Evolutionary conservation across 306 rosid species (phyloP).

Genomic region (Trifolium fragiferum): DNA sequence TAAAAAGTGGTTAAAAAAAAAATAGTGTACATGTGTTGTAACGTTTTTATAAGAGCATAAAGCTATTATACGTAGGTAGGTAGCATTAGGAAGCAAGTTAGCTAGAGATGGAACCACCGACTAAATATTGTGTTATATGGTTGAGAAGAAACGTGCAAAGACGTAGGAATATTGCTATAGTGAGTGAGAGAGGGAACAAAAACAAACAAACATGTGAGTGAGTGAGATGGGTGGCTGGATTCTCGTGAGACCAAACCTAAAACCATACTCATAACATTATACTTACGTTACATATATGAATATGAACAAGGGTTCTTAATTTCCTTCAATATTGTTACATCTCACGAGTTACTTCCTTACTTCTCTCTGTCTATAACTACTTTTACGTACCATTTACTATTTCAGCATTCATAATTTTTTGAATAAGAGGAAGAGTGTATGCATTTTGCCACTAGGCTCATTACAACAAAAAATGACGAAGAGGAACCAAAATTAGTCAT

Average conservation of each 20-base stretch:
- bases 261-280: constrained; percentile 22
- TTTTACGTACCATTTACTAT: constrained; percentile 20
- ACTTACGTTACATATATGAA: constrained; percentile 29
- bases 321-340: constrained; percentile 38
- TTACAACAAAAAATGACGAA: too few species aligned
- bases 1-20: too few species aligned
- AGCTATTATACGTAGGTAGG: not conserved
- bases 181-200: constrained; percentile 1
- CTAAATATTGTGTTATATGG: constrained; percentile 45
- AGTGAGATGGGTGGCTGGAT: constrained; percentile 59
- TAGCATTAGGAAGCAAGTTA: constrained; percentile 5
- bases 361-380: constrained; percentile 37
- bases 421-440: not conserved
- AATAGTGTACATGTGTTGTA: not conserved
- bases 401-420: not conserved
- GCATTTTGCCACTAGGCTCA: too few species aligned
- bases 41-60: not conserved
- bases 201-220: constrained; percentile 61
- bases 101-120: constrained; percentile 48
- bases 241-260: constrained; percentile 72
- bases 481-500: too few species aligned
- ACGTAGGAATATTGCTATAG: constrained; percentile 21
- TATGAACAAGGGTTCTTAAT: constrained; percentile 10
- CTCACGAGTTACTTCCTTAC: constrained; percentile 42
- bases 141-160: constrained; percentile 57